Percentiles rank a stretch among this genome's conserved stretches.
Evolutionary conservation across 2,329 filamentous ascomycete genomes (phyloP).

Genomic region (Sarocladium brachiariae): DNA sequence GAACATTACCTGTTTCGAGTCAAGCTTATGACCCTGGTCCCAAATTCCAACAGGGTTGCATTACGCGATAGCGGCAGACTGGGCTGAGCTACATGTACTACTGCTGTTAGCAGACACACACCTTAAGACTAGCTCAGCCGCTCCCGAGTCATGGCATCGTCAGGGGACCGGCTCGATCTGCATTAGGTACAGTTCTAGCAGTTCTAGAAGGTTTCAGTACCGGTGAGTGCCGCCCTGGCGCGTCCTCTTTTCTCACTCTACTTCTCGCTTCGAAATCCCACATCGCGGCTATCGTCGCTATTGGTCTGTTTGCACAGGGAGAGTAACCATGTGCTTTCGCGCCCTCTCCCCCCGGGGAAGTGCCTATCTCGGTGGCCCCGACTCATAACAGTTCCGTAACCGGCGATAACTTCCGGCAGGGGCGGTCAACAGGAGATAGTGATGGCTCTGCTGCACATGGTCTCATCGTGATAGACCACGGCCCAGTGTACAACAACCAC

Average conservation of each 20-base stretch:
- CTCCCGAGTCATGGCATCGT: conserved; percentile 6
- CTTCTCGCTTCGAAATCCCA: too few relatives aligned
- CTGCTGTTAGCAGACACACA: not conserved
- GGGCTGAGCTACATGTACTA: not conserved
- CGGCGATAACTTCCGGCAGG: not conserved
- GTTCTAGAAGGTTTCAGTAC: not conserved
- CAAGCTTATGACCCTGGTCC: too few relatives aligned
- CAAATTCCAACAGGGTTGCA: too few relatives aligned
- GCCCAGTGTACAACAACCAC: too few relatives aligned
- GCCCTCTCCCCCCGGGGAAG: conserved; percentile 7
- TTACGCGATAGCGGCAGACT: not conserved
- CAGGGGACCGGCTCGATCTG: not conserved
- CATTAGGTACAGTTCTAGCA: not conserved
- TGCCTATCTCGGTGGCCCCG: conserved; percentile 6
- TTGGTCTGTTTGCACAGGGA: too few relatives aligned
- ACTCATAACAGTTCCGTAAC: not conserved
- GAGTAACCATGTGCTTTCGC: too few relatives aligned
- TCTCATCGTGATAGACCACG: too few relatives aligned
- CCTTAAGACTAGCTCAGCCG: too few relatives aligned
- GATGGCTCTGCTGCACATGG: too few relatives aligned
- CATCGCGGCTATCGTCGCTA: conserved; percentile 1
- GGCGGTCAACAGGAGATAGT: too few relatives aligned
- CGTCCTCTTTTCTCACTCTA: too few relatives aligned
- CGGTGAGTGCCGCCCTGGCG: conserved; percentile 5
- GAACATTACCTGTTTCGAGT: not conserved